Base-by-base conservation (phyloP, 331 rosid species). In the Cydonia oblonga region DNA sequence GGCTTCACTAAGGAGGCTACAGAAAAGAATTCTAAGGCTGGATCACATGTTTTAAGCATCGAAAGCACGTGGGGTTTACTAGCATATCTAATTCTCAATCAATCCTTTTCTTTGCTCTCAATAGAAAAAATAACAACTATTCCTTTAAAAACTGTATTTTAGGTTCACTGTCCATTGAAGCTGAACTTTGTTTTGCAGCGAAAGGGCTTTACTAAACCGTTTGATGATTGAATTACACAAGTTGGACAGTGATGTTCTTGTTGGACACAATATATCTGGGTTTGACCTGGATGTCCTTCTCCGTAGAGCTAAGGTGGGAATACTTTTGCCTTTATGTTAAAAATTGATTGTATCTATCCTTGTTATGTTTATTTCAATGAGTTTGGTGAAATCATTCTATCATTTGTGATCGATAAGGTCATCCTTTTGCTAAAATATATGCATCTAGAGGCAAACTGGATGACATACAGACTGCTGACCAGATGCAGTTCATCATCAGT, bases 241-340 rank as follows among this genome's bases (percentile, higher is more conserved):
- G 79, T 78, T 91, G 86, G 98, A 95, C 72, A 83, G 96, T 71
- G 98, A 95, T 83, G 86, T 91, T 80, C 86, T 91, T 61, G 96
- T 95, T 85, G 98, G 98, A 66, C 98, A 95, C 78, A 89, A 91
- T 79, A 87, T 95, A 74, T 95, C 99, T 59, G 97, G 97, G 82
- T 89, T 89, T 80, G 99, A 95, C 80, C 83, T 91, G 75, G 99
- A 95, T 81, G 88, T 88, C 73, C 96, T 95, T 69, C 96, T 95
- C 84, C 96, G 87, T 68, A 88, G 99, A 84, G 86, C 82, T 51
- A 96, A 95, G 99, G 97, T 95, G 70, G 82, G 72, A 74, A 62
- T 62, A 63, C 38, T 64, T 64, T 64, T 64, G 9, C 49, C 40
- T 63, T 35, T 32, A 42, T 11, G 28, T 32, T 22, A 28, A 19